Evolutionary conservation across 75 land plant species (phyloP).

Genomic region (Cryptomeria japonica): DNA sequence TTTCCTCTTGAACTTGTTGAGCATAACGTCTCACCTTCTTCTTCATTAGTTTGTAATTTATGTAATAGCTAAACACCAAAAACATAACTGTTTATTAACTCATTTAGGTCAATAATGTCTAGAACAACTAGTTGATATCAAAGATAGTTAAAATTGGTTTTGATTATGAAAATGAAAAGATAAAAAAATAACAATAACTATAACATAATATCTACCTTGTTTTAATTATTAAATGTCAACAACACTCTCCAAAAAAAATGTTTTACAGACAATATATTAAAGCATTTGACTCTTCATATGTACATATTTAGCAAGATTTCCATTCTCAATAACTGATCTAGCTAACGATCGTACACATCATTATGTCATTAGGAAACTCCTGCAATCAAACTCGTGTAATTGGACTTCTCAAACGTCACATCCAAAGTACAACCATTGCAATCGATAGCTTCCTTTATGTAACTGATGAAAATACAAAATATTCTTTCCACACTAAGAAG

Average conservation of each 20-base stretch:
- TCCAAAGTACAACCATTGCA: background rate
- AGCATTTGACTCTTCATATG: background rate
- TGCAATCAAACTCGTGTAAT: background rate
- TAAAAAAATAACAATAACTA: background rate
- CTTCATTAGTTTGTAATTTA: slow-evolving; percentile 92
- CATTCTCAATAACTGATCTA: background rate
- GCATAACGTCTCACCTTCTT: slow-evolving; percentile 73
- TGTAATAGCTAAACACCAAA: slow-evolving; percentile 55
- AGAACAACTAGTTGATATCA: background rate
- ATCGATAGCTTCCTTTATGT: background rate
- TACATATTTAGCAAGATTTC: background rate
- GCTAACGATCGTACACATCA: background rate
- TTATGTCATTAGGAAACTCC: background rate
- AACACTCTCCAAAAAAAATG: background rate
- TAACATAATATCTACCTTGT: background rate
- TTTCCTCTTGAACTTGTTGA: slow-evolving; percentile 40
- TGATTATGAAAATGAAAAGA: background rate
- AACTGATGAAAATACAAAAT: background rate
- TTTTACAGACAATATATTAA: background rate
- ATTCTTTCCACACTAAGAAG: background rate
- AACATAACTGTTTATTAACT: background rate
- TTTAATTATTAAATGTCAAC: background rate
- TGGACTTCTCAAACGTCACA: background rate
- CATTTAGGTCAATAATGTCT: slow-evolving; percentile 4
- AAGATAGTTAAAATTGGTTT: background rate